These are phyloP conservation scores for Solanum chilense DNA, from an alignment of 257 asterid species.

Conservation along the genomic window DNA sequence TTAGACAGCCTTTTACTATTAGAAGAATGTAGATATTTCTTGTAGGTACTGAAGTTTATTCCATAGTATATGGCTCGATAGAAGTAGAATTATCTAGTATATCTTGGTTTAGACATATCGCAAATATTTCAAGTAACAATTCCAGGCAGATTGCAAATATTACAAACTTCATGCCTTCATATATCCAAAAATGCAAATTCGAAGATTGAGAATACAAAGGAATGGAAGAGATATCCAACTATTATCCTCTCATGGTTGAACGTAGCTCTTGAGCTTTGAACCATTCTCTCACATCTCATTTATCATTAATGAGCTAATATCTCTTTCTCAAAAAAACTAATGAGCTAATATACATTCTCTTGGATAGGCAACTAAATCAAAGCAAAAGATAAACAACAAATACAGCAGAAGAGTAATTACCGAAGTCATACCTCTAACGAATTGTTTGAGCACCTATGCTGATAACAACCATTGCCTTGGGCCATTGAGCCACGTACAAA, in stretches of 20 bases:
- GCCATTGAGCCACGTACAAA: constrained; percentile 84
- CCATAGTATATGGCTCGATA: neutral
- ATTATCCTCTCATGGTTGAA: neutral
- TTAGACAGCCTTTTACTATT: neutral
- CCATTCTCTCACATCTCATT: neutral
- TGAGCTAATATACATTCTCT: neutral
- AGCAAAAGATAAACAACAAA: neutral
- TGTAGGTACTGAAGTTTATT: neutral
- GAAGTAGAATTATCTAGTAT: neutral
- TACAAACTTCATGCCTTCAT: neutral
- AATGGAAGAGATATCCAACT: neutral
- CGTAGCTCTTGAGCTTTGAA: neutral
- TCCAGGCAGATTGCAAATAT: neutral
- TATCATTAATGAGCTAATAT: neutral
- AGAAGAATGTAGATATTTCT: neutral
- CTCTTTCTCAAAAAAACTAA: neutral
- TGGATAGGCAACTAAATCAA: neutral
- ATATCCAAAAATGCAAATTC: neutral
- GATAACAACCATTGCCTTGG: constrained; percentile 94
- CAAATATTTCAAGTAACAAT: neutral
- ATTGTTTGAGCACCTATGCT: constrained; percentile 66
- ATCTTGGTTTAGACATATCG: too few species aligned
- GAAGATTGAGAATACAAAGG: neutral
- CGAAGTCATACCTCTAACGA: constrained; percentile 53
- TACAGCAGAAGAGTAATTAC: neutral